Evolutionary conservation across 1,284 basidiomycete genomes (phyloP), one percentile per base, ranked within the genome.

Genomic region (Violaceomyces palustris): DNA sequence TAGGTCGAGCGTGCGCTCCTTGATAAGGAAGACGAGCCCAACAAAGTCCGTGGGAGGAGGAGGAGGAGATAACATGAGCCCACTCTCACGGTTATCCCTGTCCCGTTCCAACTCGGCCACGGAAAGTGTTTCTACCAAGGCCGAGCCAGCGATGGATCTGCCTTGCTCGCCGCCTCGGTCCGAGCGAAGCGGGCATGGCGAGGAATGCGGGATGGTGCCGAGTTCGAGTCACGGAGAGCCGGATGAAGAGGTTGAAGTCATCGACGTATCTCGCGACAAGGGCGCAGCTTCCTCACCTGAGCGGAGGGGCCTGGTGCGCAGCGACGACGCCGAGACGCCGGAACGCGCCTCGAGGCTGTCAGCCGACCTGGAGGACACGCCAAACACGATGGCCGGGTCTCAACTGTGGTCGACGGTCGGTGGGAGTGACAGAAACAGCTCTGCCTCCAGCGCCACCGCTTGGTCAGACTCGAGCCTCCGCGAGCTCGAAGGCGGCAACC

Each of bases 401-500:
- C 50, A 53, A 21, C 46, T 53, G 27, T 59, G 55, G 55, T 47
- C 40, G 9, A 54, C 46, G 38, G 47, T 59, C 39, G 43, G 50
- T 15, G 43, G 29, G 23, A 34, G 15, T 12, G 55, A 59, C 26
- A 46, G 55, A 27, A 36, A 38, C 15, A 59, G 55, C 42, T 39
- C 39, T 8, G 41, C 38, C 14, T 59, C 55, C 19, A 50, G 50
- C 6, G 50, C 50, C 3, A 47, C 55, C 11, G 42, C 44, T 6
- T 50, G 40, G 39, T 59, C 55, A 2, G 39, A 35, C 23, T 34
- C 32, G 19, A 54, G 55, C 42, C 30, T 10, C 11, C 39, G 41
- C 7, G 42, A 45, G 8, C 24, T 9, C 5, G 29, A 21, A 3
- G n/a, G n/a, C n/a, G n/a, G n/a, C n/a, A n/a, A n/a, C n/a, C n/a